Evolutionary conservation across 352 stramenopile species (phyloP), one percentile per base, ranked within the genome.

Genomic region (Pythium aquatile): DNA sequence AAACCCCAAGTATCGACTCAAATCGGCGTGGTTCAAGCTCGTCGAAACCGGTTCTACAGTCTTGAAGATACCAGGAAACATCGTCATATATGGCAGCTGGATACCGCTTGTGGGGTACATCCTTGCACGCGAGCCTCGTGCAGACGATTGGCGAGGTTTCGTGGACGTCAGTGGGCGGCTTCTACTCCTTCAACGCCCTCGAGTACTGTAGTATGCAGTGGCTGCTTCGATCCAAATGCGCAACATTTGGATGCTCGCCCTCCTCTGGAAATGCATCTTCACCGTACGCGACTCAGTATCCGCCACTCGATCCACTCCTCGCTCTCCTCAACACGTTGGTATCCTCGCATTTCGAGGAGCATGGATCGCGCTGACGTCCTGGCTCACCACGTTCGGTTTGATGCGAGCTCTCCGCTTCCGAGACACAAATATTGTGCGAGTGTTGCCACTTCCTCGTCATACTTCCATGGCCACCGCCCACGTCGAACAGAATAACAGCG

Each of bases 21-120:
- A 24, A 24, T 24, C 20, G 20, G 20, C 0, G 6, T 39, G 17
- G 16, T 30, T 20, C 4, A 55, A 20, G 13, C 26, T 55, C 1
- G 13, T 46, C 5, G 17, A 37, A 14, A 65, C 66, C 5, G 32
- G 24, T 7, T 20, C 28, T 2, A 74, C 66, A 4, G 8, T 82
- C 0, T 24, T 69, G 11, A 61, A 54, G 32, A 72, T 83, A 24
- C 75, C 75, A 3, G 65, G 64, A 8, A 57, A 75, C 35, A 46
- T 72, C 13, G 56, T 81, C 29, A 65, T 79, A 5, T 83, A 84
- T 44, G 72, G 73, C 24, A 80, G 70, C 40, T 75, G 65, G 69
- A 7, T 69, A 1, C 63, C 74, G 3, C 44, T 77, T 9, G 10
- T n/a, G n/a, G n/a, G n/a, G n/a, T n/a, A n/a, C n/a, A n/a, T n/a